Base-by-base conservation (phyloP, 257 asterid species). In the Solanum rostratum region DNA sequence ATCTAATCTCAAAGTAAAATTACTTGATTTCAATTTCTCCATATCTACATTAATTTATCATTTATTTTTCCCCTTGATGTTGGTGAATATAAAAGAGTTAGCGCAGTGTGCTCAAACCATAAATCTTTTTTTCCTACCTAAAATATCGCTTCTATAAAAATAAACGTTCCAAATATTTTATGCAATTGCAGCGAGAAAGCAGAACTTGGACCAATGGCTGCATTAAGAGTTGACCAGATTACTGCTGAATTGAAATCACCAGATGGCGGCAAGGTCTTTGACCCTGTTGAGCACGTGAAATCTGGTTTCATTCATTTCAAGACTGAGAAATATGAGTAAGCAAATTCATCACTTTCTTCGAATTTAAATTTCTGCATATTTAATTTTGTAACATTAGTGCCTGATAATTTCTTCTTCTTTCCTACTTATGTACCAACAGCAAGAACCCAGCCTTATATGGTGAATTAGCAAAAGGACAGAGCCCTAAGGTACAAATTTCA, bases 391-490 rank as follows among this genome's bases (percentile, higher is more conserved):
- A 27, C 10, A 49, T 24, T 27, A 1, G 15, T 76, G 24, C 1
- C 43, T 76, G 18, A 76, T 49, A 46, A 49, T 46, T 46, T 18
- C 22, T 53, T 12, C 5, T 5, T 20, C 5, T 54, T 20, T 3
- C 39, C 14, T 80, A 33, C 39, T 84, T 6, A 84, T 24, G 60
- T 46, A 46, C 15, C 15, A 45, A 52, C 93, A 96, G 98, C 89
- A 92, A 87, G 45, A 87, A 93, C 52, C 98, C 98, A 83, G 93
- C 88, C 49, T 85, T 93, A 89, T 92, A 86, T 43, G 89, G 85
- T 8, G 98, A 96, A 84, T 97, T 96, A 79, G 89, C 98, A 84
- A 91, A 89, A 84, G 99, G 99, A 85, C 98, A 96, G 92, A 90
- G 95, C 84, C 98, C 99, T 70, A 90, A 88, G 98, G 99, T 93